Conservation (phyloP, 768 basidiomycete species). For the Termitomyces bulborhizus region DNA sequence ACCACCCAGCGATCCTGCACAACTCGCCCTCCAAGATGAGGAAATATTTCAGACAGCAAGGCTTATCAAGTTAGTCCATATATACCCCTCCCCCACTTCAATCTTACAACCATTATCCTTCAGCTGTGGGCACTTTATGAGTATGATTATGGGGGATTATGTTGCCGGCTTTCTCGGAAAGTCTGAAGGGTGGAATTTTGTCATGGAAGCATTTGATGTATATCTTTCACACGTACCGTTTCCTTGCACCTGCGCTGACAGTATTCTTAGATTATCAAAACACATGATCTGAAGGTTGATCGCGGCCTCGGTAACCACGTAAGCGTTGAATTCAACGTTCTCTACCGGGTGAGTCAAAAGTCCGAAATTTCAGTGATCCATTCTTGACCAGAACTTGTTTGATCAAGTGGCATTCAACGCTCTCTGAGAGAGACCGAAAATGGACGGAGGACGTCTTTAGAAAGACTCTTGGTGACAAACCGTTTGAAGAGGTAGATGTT, state of each 20-base stretch:
- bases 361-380: not conserved
- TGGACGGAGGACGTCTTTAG: conserved; percentile 47
- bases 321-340: conserved; percentile 60
- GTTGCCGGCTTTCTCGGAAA: conserved; percentile 52
- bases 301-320: conserved; percentile 61
- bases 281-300: conserved; percentile 23
- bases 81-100: not conserved
- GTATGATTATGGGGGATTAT: conserved; percentile 48
- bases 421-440: conserved; percentile 39
- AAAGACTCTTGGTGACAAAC: conserved; percentile 28
- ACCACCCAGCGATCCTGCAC: conserved; percentile 22
- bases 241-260: not conserved
- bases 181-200: conserved; percentile 45
- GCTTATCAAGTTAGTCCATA: conserved; percentile 36
- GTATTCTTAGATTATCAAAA: conserved; percentile 26
- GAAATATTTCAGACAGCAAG: conserved; percentile 53
- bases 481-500: conserved; percentile 25
- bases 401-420: conserved; percentile 49
- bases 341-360: conserved; percentile 29
- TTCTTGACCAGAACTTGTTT: not conserved
- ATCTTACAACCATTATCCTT: not conserved
- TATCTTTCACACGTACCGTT: conserved; percentile 2
- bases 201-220: conserved; percentile 36
- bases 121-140: conserved; percentile 50
- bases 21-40: conserved; percentile 35